Conservation (phyloP, 306 rosid species). For the Amphicarpaea edgeworthii region DNA sequence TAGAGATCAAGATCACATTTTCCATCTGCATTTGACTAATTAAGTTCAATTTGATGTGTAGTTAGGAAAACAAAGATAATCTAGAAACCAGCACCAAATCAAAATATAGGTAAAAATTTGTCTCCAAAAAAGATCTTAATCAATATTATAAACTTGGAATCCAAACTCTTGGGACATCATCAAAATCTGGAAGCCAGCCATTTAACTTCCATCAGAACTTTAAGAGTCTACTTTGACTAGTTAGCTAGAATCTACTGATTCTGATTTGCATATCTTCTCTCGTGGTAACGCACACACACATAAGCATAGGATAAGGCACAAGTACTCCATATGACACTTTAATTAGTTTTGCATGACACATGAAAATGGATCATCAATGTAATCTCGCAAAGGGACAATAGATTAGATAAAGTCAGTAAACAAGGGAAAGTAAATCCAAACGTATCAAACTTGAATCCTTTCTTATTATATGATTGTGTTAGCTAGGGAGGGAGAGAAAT, state of each 20-base stretch:
- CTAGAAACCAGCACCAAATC: constrained; percentile 22
- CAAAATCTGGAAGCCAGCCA: constrained; percentile 52
- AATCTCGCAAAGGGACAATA: constrained; percentile 27
- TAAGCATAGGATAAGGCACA: neutral
- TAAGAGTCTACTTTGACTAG: constrained; percentile 27
- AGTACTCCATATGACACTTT: constrained; percentile 7
- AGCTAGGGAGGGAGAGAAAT: no score
- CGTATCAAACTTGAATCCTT: neutral
- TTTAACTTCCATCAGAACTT: constrained; percentile 36
- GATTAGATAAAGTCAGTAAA: constrained; percentile 32
- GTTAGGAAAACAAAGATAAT: neutral
- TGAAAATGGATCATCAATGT: constrained; percentile 14
- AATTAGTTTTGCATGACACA: constrained; percentile 17
- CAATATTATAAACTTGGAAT: constrained; percentile 44
- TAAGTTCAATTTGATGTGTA: neutral
- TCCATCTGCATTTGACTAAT: constrained; percentile 21
- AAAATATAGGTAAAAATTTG: constrained; percentile 9
- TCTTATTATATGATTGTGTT: neutral
- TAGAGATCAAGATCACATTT: constrained; percentile 39
- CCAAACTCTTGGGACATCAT: constrained; percentile 48
- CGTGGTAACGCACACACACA: constrained; percentile 14
- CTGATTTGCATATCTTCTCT: constrained; percentile 38
- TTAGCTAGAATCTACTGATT: constrained; percentile 36
- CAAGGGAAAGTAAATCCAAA: constrained; percentile 33
- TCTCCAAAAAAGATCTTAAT: constrained; percentile 35